phyloP scores from a whole-genome alignment of 2,329 filamentous ascomycete genomes.

The Beauveria australis region DNA sequence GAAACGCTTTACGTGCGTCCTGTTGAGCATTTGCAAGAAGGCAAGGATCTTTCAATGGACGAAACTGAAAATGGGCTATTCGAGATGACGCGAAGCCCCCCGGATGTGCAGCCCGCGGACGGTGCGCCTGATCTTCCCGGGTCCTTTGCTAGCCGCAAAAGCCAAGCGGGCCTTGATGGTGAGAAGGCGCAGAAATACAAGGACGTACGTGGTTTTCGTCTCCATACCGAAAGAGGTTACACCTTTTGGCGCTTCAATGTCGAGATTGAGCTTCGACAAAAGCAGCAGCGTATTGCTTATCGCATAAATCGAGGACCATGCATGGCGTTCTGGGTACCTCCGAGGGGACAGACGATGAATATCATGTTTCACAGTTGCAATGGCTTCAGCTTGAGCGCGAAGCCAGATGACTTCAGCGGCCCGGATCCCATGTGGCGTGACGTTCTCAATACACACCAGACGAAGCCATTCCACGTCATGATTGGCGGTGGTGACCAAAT shows the following conservation, averaged over 20 bases:
- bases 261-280: constrained; percentile 73
- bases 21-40: constrained; percentile 76
- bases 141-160: constrained; percentile 46
- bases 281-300: constrained; percentile 83
- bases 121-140: constrained; percentile 41
- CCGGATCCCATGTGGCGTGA: constrained; percentile 97
- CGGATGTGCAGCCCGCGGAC: constrained; percentile 34
- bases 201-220: constrained; percentile 71
- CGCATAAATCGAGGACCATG: constrained; percentile 88
- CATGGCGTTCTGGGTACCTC: constrained; percentile 90
- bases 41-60: constrained; percentile 65
- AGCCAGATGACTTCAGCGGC: constrained; percentile 74
- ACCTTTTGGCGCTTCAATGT: constrained; percentile 98
- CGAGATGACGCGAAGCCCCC: constrained; percentile 53
- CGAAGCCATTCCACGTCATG: constrained; percentile 94
- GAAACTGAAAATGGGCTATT: constrained; percentile 81
- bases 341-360: constrained; percentile 80
- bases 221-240: constrained; percentile 77
- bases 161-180: constrained; percentile 56
- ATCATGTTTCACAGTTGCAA: constrained; percentile 99
- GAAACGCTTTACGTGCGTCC: constrained; percentile 82
- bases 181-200: constrained; percentile 75
- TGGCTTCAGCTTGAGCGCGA: constrained; percentile 76
- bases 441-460: constrained; percentile 86
- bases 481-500: constrained; percentile 94